A percentile compares a stretch with the other conserved stretches of the same genome.
phyloP scores from a whole-genome alignment of 2,329 filamentous ascomycete genomes.

The Dendryphion nanum region DNA sequence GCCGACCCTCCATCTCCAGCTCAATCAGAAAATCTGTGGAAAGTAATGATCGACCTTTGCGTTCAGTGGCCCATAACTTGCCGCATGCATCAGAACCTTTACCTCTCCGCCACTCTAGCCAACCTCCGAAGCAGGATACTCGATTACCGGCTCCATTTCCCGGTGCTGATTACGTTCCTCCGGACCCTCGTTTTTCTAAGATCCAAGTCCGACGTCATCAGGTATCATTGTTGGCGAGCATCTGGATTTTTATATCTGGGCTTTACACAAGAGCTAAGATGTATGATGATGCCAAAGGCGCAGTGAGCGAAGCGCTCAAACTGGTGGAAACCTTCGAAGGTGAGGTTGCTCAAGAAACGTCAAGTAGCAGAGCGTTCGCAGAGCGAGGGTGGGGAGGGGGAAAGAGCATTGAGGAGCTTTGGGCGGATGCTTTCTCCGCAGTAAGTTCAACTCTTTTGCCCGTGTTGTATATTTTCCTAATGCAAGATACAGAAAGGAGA shows the following conservation, averaged over 20 bases:
- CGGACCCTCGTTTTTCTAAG: conserved; percentile 51
- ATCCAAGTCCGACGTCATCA: conserved; percentile 55
- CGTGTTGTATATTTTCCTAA: conserved; percentile 7
- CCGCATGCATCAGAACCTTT: conserved; percentile 32
- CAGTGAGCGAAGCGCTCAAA: conserved; percentile 77
- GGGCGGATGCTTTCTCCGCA: conserved; percentile 80
- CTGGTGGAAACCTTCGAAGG: conserved; percentile 70
- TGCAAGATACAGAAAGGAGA: conserved; percentile 60
- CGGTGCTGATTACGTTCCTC: conserved; percentile 28
- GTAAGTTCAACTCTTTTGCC: conserved; percentile 49
- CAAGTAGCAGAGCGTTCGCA: conserved; percentile 61
- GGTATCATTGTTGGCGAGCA: conserved; percentile 63
- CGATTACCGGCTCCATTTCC: conserved; percentile 44
- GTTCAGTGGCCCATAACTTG: conserved; percentile 42
- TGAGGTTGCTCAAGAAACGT: conserved; percentile 62
- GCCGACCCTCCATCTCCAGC: conserved; percentile 20
- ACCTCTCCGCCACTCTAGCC: conserved; percentile 39
- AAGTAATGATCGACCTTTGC: conserved; percentile 35
- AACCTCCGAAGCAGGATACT: conserved; percentile 44
- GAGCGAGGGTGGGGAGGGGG: conserved; percentile 73
- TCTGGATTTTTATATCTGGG: conserved; percentile 88
- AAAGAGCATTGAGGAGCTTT: conserved; percentile 79
- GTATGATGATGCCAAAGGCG: conserved; percentile 75
- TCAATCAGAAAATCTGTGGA: conserved; percentile 27
- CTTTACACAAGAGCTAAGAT: conserved; percentile 82